These are phyloP conservation scores for Bipolaris gigantea DNA, from an alignment of 2,329 filamentous ascomycete species.

Conservation along the genomic window DNA sequence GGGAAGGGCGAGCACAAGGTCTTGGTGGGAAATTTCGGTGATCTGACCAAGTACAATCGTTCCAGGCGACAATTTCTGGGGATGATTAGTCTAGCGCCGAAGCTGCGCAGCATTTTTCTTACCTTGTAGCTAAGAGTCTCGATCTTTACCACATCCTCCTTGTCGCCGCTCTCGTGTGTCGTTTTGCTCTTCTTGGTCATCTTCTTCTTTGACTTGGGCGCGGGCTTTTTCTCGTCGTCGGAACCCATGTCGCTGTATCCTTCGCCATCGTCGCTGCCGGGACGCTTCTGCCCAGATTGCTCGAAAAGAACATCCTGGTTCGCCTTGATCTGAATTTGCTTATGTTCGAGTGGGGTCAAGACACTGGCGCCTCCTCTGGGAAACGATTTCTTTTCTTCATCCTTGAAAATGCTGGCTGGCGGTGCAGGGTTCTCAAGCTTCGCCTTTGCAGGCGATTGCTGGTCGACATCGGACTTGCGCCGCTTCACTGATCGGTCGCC, in stretches of 20 bases:
- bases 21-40: constrained; percentile 74
- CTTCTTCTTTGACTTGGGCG: constrained; percentile 54
- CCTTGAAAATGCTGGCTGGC: constrained; percentile 55
- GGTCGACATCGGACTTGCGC: constrained; percentile 40
- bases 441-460: constrained; percentile 31
- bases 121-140: constrained; percentile 91
- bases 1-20: constrained; percentile 79
- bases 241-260: constrained; percentile 49
- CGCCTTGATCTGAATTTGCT: constrained; percentile 93
- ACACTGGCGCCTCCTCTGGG: constrained; percentile 90
- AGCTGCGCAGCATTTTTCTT: constrained; percentile 32
- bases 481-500: constrained; percentile 42
- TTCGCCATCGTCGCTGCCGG: constrained; percentile 50
- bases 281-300: constrained; percentile 65
- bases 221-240: constrained; percentile 46
- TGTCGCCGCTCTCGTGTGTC: constrained; percentile 47
- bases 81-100: constrained; percentile 18
- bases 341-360: constrained; percentile 89
- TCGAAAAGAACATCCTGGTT: constrained; percentile 91
- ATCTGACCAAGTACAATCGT: constrained; percentile 88
- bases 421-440: constrained; percentile 39
- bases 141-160: constrained; percentile 63
- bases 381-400: constrained; percentile 86
- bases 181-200: constrained; percentile 52
- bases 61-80: constrained; percentile 77